Percentiles rank a stretch among this genome's conserved stretches.
These are phyloP conservation scores for Saitozyma podzolica DNA, from an alignment of 768 basidiomycete genomes.

Conservation along the genomic window DNA sequence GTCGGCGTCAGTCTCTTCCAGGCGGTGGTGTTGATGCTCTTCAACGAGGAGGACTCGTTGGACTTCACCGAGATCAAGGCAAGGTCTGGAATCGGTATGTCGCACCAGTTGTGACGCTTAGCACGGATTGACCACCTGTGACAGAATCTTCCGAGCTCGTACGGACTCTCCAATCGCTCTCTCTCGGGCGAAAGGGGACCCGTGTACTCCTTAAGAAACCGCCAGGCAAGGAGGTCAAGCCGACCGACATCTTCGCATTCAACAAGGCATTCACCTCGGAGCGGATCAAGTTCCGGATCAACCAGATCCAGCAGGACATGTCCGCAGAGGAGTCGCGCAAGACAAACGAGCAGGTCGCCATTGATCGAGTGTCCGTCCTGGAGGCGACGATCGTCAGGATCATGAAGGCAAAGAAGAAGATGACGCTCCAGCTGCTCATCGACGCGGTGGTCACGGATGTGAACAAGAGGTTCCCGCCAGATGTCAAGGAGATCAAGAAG, in stretches of 20 bases:
- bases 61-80: conserved; percentile 68
- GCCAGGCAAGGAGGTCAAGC: conserved; percentile 70
- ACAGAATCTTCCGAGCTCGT: conserved; percentile 60
- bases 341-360: conserved; percentile 80
- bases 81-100: conserved; percentile 71
- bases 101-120: neutral
- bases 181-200: conserved; percentile 73
- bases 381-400: conserved; percentile 95
- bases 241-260: conserved; percentile 74
- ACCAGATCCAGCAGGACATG: conserved; percentile 91
- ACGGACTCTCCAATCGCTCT: conserved; percentile 87
- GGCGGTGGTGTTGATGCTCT: conserved; percentile 77
- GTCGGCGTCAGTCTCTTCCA: conserved; percentile 89
- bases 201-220: conserved; percentile 82
- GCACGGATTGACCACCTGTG: neutral
- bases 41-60: conserved; percentile 69
- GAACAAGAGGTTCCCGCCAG: conserved; percentile 80
- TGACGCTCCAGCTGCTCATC: conserved; percentile 75
- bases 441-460: conserved; percentile 82
- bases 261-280: conserved; percentile 81
- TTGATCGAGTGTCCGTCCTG: conserved; percentile 78
- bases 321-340: conserved; percentile 80
- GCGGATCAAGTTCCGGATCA: conserved; percentile 80
- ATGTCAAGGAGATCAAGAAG: conserved; percentile 80
- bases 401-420: conserved; percentile 89